Evolutionary conservation across 768 basidiomycete species (phyloP), one percentile per base, ranked within the genome.

Genomic region (Xerocomellus intermedius): DNA sequence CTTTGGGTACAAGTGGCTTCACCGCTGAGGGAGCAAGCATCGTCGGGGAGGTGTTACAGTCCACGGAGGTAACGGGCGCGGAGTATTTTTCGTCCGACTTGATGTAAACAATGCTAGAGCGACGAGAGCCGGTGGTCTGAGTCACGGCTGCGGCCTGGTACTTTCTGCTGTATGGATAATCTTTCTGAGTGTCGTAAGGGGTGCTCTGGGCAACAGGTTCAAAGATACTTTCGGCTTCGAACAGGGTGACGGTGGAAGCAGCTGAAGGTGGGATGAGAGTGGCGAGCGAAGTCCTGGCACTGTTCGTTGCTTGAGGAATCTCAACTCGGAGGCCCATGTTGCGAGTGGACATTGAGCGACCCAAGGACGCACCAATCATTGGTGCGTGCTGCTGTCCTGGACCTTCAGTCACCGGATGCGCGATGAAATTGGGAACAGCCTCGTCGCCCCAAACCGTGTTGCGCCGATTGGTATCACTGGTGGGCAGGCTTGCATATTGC

Each of bases 41-140:
- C 66, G 58, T 69, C 30, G 66, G 60, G n/a, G 54, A 17, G 8
- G 35, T 17, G 28, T 45, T 56, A 33, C 13, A 33, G 24, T 65
- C 51, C 30, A 26, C 47, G 9, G 45, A 19, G 19, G 35, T 16
- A 19, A 33, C 45, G 12, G 36, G 48, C 17, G 59, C 45, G 56
- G 9, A 37, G 19, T 16, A 13, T n/a, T 74, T 64, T 64, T 82
- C 75, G 58, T 82, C 79, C 48, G 85, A 83, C 73, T 78, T 83
- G 64, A 85, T 81, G 71, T 87, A 85, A 55, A 79, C 73, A 69
- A 87, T 83, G 62, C 82, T 84, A 51, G 86, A 83, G 63, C 81
- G 81, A 61, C 78, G 77, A 50, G 51, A 48, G 13, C 54, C 12
- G 16, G 35, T 60, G 59, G 45, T 59, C 50, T 58, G 68, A 62